Evolutionary conservation across 2,329 filamentous ascomycete species (phyloP), one percentile per base, ranked within the genome.

Genomic region (Curvularia eragrostidis): DNA sequence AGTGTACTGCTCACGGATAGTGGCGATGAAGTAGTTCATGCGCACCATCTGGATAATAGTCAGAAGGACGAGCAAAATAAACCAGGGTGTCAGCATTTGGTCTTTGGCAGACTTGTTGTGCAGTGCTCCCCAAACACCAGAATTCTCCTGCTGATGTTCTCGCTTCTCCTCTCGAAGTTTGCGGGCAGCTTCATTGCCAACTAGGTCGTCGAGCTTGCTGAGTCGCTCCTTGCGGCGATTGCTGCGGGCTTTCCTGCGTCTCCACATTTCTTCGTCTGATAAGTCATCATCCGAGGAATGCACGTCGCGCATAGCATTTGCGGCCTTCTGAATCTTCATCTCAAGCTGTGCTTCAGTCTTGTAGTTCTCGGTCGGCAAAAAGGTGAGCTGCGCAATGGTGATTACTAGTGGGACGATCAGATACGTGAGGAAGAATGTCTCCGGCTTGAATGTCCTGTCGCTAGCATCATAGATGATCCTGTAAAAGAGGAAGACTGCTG

Each of bases 11-110:
- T 88, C 84, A 2, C 89, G 85, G 62, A 97, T 89, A 2, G 93
- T 96, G 3, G 93, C 91, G 52, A 97, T 91, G 73, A 96, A 96
- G 80, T 93, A 96, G 79, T 96, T 96, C 83, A 96, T 96, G 18
- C 72, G 65, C 9, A 76, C 62, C 79, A 83, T 86, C 73, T 84
- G 82, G 26, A 84, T 61, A 43, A 84, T 76, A 3, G 91, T 96
- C 74, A 96, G 94, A 19, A 92, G 77, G 5, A 91, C 90, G 67
- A 96, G 91, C 36, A 96, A 82, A 32, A 91, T 81, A 73, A 94
- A 96, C 91, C 91, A 96, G 0, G 89, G 89, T 5, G 89, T 91
- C 13, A 80, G 75, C 69, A 96, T 89, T 79, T 97, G 93, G 67
- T 90, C 81, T 41, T 82, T 72, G 0, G 90, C 89, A 1, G 89